phyloP scores from a whole-genome alignment of 805 yeast species.

The Hanseniaspora vineae region DNA sequence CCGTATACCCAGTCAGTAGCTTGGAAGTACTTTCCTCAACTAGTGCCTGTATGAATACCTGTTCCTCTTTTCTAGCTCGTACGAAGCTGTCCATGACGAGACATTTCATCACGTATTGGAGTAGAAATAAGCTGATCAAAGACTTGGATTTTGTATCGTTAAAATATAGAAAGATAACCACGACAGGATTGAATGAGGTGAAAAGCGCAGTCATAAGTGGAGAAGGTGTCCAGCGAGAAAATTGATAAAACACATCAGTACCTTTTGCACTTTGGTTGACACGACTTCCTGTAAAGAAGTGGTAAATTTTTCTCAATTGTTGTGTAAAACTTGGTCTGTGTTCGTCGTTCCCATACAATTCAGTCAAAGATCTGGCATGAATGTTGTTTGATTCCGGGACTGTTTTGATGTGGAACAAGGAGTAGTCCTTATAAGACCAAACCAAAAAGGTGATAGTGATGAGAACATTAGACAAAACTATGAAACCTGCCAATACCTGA shows the following conservation, averaged over 20 bases:
- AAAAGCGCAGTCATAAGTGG: slow-evolving; percentile 39
- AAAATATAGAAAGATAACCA: slow-evolving; percentile 29
- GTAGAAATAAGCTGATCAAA: slow-evolving; percentile 23
- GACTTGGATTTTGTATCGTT: slow-evolving; percentile 27
- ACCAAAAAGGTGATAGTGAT: slow-evolving; percentile 12
- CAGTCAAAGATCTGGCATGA: slow-evolving; percentile 12
- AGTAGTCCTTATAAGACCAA: slow-evolving; percentile 12
- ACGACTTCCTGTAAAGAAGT: no score
- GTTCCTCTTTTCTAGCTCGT: slow-evolving; percentile 42
- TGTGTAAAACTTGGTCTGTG: background rate
- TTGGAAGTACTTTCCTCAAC: slow-evolving; percentile 52
- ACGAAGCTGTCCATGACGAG: slow-evolving; percentile 33
- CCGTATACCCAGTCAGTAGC: slow-evolving; percentile 26
- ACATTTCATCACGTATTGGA: slow-evolving; percentile 28
- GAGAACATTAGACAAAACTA: slow-evolving; percentile 9
- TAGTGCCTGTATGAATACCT: slow-evolving; percentile 44
- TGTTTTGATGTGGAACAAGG: slow-evolving; percentile 11
- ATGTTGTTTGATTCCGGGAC: slow-evolving; percentile 12
- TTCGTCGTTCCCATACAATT: slow-evolving; percentile 17
- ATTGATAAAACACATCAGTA: slow-evolving; percentile 35
- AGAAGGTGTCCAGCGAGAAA: slow-evolving; percentile 58
- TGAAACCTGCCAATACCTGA: slow-evolving; percentile 1
- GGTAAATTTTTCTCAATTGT: no score
- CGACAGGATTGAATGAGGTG: slow-evolving; percentile 48
- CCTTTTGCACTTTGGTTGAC: slow-evolving; percentile 1